Evolutionary conservation across 1,139 yeast species (phyloP).

Genomic region (Pichia inconspicua): DNA sequence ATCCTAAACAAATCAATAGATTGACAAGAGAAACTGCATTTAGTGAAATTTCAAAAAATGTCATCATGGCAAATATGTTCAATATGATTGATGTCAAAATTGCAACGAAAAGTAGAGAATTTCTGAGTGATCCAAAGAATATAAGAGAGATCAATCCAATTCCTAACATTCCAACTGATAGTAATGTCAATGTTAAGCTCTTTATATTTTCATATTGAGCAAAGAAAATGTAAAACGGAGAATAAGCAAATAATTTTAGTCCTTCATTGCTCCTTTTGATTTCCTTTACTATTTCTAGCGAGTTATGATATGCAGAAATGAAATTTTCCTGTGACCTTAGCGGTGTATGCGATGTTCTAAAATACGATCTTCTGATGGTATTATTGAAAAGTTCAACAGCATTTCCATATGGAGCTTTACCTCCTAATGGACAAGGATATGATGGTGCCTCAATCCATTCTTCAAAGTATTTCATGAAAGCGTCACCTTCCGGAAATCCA

Average conservation of each 20-base stretch:
- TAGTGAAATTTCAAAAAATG: constrained; percentile 63
- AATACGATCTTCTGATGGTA: constrained; percentile 50
- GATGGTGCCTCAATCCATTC: constrained; percentile 80
- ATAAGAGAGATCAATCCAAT: constrained; percentile 44
- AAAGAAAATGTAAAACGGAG: constrained; percentile 87
- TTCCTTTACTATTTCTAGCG: constrained; percentile 60
- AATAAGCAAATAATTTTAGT: constrained; percentile 75
- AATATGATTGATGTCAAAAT: constrained; percentile 61
- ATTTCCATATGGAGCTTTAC: constrained; percentile 80
- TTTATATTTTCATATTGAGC: constrained; percentile 75
- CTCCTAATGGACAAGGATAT: constrained; percentile 92
- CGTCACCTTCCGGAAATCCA: constrained; percentile 69
- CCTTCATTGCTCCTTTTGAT: constrained; percentile 36
- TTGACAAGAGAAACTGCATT: constrained; percentile 90
- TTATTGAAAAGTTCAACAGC: constrained; percentile 39
- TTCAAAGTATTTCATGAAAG: constrained; percentile 62
- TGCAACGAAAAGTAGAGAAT: constrained; percentile 47
- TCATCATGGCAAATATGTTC: constrained; percentile 76
- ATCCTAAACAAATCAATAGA: constrained; percentile 79
- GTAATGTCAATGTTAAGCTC: constrained; percentile 45
- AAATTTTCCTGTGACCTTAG: constrained; percentile 78
- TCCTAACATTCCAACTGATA: constrained; percentile 47
- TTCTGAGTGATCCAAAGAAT: constrained; percentile 58
- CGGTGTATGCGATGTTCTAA: constrained; percentile 77
- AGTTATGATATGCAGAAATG: constrained; percentile 69